Conservation (phyloP, 2,329 filamentous ascomycete genomes). For the Aspergillus japonicus region DNA sequence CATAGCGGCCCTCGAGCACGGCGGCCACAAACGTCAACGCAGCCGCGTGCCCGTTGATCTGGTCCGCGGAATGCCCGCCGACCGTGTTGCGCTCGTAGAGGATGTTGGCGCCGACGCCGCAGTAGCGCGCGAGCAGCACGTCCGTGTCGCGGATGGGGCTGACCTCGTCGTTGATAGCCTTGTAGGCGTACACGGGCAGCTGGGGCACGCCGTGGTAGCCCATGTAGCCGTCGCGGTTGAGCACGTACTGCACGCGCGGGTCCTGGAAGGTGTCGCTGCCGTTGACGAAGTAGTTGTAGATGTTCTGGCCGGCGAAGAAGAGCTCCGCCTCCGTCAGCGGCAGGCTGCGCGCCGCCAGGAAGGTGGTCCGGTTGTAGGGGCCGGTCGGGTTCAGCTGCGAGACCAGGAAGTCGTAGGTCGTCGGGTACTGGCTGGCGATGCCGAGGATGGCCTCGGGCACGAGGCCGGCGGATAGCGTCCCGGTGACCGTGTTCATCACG, state of each 20-base stretch:
- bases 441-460: constrained; percentile 2
- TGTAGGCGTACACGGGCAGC: constrained; percentile 27
- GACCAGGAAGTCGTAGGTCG: neutral
- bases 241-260: constrained; percentile 8
- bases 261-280: constrained; percentile 12
- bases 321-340: neutral
- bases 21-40: constrained; percentile 14
- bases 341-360: constrained; percentile 8
- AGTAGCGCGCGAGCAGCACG: constrained; percentile 21
- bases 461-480: neutral
- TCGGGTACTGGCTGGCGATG: neutral
- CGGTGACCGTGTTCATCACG: neutral
- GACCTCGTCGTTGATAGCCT: constrained; percentile 33
- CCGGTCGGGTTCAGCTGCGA: neutral
- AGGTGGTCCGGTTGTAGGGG: constrained; percentile 1
- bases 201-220: constrained; percentile 13
- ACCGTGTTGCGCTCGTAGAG: constrained; percentile 28
- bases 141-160: constrained; percentile 28
- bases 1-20: constrained; percentile 1
- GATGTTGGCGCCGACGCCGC: constrained; percentile 16
- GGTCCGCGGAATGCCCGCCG: constrained; percentile 25
- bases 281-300: constrained; percentile 15
- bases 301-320: constrained; percentile 2
- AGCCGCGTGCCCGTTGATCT: constrained; percentile 13
- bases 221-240: constrained; percentile 16